phyloP scores from a whole-genome alignment of 2,329 filamentous ascomycete genomes.

The Penicillium sp. region DNA sequence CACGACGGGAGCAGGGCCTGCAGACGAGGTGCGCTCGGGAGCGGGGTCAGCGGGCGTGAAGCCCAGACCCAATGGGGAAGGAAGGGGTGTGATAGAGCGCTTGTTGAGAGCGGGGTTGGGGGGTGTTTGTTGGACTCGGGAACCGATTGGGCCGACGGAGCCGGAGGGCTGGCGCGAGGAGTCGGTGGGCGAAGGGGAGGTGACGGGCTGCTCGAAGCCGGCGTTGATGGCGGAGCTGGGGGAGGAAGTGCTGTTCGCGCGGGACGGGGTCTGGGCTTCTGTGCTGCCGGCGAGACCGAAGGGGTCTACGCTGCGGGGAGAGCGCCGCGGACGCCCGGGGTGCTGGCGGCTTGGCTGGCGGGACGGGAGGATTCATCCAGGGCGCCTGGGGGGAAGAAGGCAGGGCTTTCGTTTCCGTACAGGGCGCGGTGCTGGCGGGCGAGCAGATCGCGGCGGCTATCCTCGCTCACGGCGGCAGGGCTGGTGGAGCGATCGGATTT shows the following conservation, averaged over 20 bases:
- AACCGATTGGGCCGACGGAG: constrained; percentile 89
- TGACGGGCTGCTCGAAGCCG: constrained; percentile 67
- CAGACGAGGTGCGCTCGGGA: constrained; percentile 57
- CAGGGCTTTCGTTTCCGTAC: constrained; percentile 73
- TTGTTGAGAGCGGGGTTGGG: constrained; percentile 68
- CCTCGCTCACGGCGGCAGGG: constrained; percentile 86
- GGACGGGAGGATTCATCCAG: constrained; percentile 71
- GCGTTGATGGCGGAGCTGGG: constrained; percentile 54
- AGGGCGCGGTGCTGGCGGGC: constrained; percentile 92
- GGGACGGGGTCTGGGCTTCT: constrained; percentile 59
- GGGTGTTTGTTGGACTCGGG: constrained; percentile 61
- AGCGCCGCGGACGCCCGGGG: constrained; percentile 69
- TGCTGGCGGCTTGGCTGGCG: constrained; percentile 65
- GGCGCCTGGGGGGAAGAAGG: constrained; percentile 67
- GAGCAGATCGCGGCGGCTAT: constrained; percentile 93
- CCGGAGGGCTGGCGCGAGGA: constrained; percentile 68
- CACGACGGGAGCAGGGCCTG: constrained; percentile 60
- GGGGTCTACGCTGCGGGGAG: constrained; percentile 77
- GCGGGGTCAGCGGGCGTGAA: constrained; percentile 59
- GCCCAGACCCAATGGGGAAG: constrained; percentile 81
- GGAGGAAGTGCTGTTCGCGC: constrained; percentile 82
- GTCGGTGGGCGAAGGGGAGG: constrained; percentile 76
- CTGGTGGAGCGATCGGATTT: constrained; percentile 88
- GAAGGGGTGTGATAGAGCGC: constrained; percentile 83
- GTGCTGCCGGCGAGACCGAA: constrained; percentile 57